Base-by-base conservation (phyloP, 768 basidiomycete genomes). In the Podaxis sp. region DNA sequence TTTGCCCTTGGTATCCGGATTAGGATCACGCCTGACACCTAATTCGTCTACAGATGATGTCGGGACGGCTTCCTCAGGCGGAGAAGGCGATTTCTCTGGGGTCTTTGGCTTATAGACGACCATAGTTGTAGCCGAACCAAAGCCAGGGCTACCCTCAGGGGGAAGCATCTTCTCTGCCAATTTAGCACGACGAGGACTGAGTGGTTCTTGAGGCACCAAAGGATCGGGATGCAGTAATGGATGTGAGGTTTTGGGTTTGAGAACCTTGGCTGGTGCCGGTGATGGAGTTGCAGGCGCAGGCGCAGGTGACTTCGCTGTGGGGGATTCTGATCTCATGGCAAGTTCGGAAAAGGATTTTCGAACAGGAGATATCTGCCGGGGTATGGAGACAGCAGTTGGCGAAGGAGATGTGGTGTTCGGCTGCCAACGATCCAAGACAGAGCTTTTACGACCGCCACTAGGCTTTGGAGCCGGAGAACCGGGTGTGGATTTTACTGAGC, bases 41-140 rank as follows among this genome's bases (percentile, higher is more conserved):
- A 82, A 75, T 70, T 85, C 84, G 61, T 83, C 82, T 22, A 80
- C 78, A 61, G 66, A 69, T 57, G 66, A 75, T 50, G 73, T 70
- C 19, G 61, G 47, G 15, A 9, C 82, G 41, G 82, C 75, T 70
- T 84, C 84, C 61, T 83, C 77, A 59, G 66, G 69, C 57, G 66
- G 75, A 51, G 66, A 75, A 49, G 74, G 70, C 79, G 12, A 81
- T 81, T 70, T 80, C 81, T 57, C 70, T 68, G 13, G 83, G 76
- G 49, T 81, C 82, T 63, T 86, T 81, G 76, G 79, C 69, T 78
- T 81, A 70, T 78, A 86, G 22, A 90, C 83, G 63, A 91, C 82
- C 79, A 90, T 79, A 12, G 90, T 93, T n/a, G 84, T 86, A 0
- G 89, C 86, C 49, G 91, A 92, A 55, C 91, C 91, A 29, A 89